Evolutionary conservation across 768 basidiomycete genomes (phyloP).

Genomic region (Trametes sanguinea): DNA sequence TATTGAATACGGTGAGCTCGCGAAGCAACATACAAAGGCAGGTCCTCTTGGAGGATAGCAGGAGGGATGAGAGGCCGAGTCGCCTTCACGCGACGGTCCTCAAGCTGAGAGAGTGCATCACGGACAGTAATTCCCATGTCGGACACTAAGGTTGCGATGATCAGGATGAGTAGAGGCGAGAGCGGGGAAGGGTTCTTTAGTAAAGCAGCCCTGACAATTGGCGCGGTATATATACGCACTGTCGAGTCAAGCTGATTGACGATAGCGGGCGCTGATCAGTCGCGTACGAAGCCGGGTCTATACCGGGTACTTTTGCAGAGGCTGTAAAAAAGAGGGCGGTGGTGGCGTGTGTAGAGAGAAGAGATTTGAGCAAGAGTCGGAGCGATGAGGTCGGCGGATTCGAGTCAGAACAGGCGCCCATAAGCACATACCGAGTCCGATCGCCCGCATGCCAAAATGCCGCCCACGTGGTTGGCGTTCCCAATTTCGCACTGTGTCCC

Average conservation of each 20-base stretch:
- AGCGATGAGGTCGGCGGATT: conserved; percentile 10
- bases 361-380: not conserved
- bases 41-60: conserved; percentile 91
- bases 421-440: not conserved
- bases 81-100: conserved; percentile 84
- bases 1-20: not conserved
- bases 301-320: not conserved
- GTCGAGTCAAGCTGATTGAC: not conserved
- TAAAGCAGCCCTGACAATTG: not conserved
- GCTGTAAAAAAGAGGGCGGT: not conserved
- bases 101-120: conserved; percentile 77
- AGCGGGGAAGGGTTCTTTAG: conserved; percentile 2
- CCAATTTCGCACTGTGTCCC: not conserved
- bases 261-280: conserved; percentile 1
- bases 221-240: conserved; percentile 21
- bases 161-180: conserved; percentile 2
- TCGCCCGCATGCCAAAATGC: not conserved
- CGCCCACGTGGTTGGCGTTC: not conserved
- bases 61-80: conserved; percentile 92
- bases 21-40: conserved; percentile 64
- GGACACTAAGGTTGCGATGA: conserved; percentile 37
- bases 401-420: conserved; percentile 8
- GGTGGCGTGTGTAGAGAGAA: not conserved
- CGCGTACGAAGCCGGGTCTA: too few species aligned
- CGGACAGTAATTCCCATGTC: conserved; percentile 75